Conservation (phyloP, 225 moss, liverwort and hornwort genomes). For the Bryum argenteum region DNA sequence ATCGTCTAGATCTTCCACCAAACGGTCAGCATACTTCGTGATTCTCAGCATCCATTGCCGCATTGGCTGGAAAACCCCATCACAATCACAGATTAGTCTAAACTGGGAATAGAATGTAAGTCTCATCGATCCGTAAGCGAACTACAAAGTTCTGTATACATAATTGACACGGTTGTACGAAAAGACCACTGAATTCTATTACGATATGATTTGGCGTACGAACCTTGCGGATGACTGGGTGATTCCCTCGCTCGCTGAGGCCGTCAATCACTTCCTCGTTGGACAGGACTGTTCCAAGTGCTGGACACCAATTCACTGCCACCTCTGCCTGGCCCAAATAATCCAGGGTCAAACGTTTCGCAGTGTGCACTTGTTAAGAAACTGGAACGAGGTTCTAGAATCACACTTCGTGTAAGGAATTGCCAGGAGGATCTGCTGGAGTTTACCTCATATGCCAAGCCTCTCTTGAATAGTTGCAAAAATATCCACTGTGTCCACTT, state of each 20-base stretch:
- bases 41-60: constrained; percentile 96
- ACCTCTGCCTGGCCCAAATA: constrained; percentile 81
- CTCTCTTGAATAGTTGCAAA: constrained; percentile 82
- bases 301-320: constrained; percentile 97
- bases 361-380: background rate
- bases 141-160: background rate
- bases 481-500: constrained; percentile 99
- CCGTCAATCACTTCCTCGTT: constrained; percentile 97
- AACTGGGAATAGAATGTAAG: background rate
- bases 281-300: constrained; percentile 86
- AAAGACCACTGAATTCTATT: background rate
- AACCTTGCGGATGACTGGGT: constrained; percentile 94
- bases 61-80: constrained; percentile 80
- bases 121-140: background rate
- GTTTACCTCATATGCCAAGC: constrained; percentile 87
- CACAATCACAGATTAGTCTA: constrained; percentile 12
- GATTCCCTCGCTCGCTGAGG: constrained; percentile 93
- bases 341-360: constrained; percentile 28
- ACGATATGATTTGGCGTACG: background rate
- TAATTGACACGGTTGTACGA: background rate
- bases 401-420: background rate
- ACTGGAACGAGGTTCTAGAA: background rate
- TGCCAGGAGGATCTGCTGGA: background rate
- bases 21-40: constrained; percentile 88
- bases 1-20: constrained; percentile 83